Evolutionary conservation across 108 stramenopile genomes (phyloP).

Genomic region (Parietichytrium sp.): DNA sequence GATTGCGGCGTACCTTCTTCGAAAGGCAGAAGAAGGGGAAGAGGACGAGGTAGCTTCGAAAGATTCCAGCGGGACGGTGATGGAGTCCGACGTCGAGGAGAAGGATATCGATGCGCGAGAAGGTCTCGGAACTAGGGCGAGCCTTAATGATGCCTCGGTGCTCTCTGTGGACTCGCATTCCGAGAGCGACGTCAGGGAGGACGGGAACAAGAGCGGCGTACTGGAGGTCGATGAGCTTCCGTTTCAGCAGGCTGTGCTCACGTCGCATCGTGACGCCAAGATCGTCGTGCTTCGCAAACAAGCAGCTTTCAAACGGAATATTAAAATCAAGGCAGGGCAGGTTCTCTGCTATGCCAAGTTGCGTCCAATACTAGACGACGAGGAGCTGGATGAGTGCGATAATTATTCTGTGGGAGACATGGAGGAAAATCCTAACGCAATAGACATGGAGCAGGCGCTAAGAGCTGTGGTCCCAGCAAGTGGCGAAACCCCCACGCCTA

Average conservation of each 20-base stretch:
- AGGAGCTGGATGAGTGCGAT: neutral
- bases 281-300: slow-evolving; percentile 14
- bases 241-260: neutral
- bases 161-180: neutral
- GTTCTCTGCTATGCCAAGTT: slow-evolving; percentile 23
- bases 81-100: neutral
- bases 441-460: neutral
- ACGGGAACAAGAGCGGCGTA: neutral
- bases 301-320: slow-evolving; percentile 19
- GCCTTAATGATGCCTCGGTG: too few relatives aligned
- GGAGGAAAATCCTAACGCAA: too few relatives aligned
- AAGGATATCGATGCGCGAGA: neutral
- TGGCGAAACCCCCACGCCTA: neutral
- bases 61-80: neutral
- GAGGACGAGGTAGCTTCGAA: neutral
- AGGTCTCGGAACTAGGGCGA: too few relatives aligned
- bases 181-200: neutral
- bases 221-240: neutral
- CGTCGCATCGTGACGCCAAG: neutral
- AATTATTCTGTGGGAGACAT: too few relatives aligned
- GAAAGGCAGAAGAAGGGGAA: neutral
- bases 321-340: slow-evolving; percentile 30
- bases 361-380: slow-evolving; percentile 12
- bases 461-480: neutral
- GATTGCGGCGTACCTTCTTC: neutral